Evolutionary conservation across 495 filamentous ascomycete genomes (phyloP), one percentile per base, ranked within the genome.

Genomic region (Bathelium albidoporum): DNA sequence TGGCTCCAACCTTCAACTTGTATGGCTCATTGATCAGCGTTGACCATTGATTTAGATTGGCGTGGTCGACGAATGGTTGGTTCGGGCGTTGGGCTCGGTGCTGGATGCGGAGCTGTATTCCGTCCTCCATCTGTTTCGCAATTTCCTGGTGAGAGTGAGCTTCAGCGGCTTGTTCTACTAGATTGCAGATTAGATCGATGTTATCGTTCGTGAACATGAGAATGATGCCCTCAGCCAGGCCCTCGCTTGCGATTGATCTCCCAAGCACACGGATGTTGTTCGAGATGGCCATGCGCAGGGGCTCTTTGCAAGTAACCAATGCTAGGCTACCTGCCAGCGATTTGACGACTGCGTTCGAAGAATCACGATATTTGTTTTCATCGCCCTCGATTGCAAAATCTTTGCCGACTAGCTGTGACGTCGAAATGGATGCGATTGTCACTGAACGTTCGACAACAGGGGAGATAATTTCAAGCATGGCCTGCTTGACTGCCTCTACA

Each of bases 141-240:
- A 99, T 96, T 72, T 97, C 93, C 16, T 89, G 88, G 34, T 96
- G 79, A 14, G 93, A 91, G 61, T 91, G 90, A 67, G 94, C 88
- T 72, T 97, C 93, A 11, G 94, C 95, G 36, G 91, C 91, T 69
- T 91, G 89, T 73, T 97, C 94, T 31, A 99, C 91, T 64, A 95
- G 87, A 59, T 82, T 87, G 70, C 94, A 97, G 49, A 94, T 91
- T 58, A 88, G 82, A 66, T 99, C 94, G 32, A 97, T 80, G 73
- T 99, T 99, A 62, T 96, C 94, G 71, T 97, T 97, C 64, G 97
- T 92, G 72, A 95, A 97, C 88, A 97, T 95, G 64, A 96, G 81
- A 62, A 97, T 92, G 59, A 85, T 76, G 22, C 91, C 91, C 71
- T 99, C 95, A 1, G 91, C 89, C 26, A 91, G 78, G 68, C 89